phyloP scores from a whole-genome alignment of 2,329 filamentous ascomycete genomes.

The Chrysoporthe deuterocubensis region DNA sequence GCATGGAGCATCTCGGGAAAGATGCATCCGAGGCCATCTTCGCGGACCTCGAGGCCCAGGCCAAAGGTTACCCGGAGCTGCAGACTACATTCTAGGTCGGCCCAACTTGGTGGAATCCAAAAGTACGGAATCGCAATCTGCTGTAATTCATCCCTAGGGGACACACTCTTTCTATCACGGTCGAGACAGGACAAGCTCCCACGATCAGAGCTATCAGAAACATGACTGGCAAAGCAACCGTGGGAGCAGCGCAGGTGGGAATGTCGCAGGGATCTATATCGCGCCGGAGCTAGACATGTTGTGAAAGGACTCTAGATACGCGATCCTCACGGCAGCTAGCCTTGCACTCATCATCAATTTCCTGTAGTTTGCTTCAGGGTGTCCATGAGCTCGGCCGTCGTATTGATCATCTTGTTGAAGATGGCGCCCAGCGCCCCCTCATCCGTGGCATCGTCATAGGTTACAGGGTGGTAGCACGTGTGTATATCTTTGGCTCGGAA shows the following conservation, averaged over 20 bases:
- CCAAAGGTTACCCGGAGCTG: conserved; percentile 67
- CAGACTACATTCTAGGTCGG: conserved; percentile 56
- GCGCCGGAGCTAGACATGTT: conserved; percentile 16
- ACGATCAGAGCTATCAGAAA: not conserved
- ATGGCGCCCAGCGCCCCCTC: conserved; percentile 21
- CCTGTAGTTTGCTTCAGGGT: not conserved
- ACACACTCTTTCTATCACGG: not conserved
- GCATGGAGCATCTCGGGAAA: conserved; percentile 58
- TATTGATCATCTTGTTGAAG: conserved; percentile 21
- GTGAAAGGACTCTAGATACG: conserved; percentile 21
- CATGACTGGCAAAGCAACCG: conserved; percentile 2
- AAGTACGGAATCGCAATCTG: not conserved
- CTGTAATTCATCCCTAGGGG: not conserved
- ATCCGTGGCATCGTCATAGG: conserved; percentile 20
- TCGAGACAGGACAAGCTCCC: too few species aligned
- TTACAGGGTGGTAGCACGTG: not conserved
- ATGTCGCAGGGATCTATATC: conserved; percentile 6
- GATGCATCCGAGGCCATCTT: conserved; percentile 53
- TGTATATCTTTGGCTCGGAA: too few species aligned
- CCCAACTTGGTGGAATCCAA: too few species aligned
- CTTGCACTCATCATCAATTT: conserved; percentile 12
- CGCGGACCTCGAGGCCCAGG: conserved; percentile 48
- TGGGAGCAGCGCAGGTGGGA: conserved; percentile 3
- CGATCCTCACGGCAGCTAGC: conserved; percentile 14
- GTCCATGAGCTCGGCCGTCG: conserved; percentile 13